phyloP scores from a whole-genome alignment of 257 asterid genomes.

The Catharanthus roseus region DNA sequence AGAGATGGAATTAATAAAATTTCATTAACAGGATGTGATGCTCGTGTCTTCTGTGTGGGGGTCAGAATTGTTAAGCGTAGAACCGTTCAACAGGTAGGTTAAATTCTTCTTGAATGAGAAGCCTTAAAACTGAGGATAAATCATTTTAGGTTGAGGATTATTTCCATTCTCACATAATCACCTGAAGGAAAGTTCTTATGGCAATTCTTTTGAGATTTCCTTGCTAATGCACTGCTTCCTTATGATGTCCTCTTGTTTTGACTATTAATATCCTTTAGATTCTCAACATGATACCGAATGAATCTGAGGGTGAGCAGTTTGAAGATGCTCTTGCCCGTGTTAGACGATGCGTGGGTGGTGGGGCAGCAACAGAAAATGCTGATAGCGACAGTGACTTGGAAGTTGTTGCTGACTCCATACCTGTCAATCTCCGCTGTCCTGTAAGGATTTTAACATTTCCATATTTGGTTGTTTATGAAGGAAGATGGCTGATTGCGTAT shows the following conservation, averaged over 20 bases:
- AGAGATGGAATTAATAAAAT: slow-evolving; percentile 91
- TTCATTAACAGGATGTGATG: slow-evolving; percentile 78
- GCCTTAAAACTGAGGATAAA: not conserved
- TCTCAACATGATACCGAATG: slow-evolving; percentile 77
- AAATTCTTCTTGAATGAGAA: slow-evolving; percentile 2
- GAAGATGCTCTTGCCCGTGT: slow-evolving; percentile 88
- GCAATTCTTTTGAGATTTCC: not conserved
- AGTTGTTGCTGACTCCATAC: slow-evolving; percentile 91
- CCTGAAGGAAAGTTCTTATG: not conserved
- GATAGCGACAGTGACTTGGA: slow-evolving; percentile 97
- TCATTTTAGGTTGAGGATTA: not conserved
- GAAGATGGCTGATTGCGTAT: not conserved
- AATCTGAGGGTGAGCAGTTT: slow-evolving; percentile 79
- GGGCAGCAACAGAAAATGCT: slow-evolving; percentile 81
- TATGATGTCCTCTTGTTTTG: slow-evolving; percentile 16
- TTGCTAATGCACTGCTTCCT: not conserved
- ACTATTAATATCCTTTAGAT: slow-evolving; percentile 37
- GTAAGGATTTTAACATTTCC: slow-evolving; percentile 46
- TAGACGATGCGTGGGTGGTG: slow-evolving; percentile 67
- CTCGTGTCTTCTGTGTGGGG: slow-evolving; percentile 87
- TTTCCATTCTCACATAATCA: not conserved
- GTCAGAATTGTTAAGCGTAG: slow-evolving; percentile 91
- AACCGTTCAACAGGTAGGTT: slow-evolving; percentile 68
- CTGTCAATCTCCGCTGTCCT: slow-evolving; percentile 98
- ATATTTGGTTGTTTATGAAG: not conserved